Conservation (phyloP, 106 monocot species). For the Dioscorea dumetorum region DNA sequence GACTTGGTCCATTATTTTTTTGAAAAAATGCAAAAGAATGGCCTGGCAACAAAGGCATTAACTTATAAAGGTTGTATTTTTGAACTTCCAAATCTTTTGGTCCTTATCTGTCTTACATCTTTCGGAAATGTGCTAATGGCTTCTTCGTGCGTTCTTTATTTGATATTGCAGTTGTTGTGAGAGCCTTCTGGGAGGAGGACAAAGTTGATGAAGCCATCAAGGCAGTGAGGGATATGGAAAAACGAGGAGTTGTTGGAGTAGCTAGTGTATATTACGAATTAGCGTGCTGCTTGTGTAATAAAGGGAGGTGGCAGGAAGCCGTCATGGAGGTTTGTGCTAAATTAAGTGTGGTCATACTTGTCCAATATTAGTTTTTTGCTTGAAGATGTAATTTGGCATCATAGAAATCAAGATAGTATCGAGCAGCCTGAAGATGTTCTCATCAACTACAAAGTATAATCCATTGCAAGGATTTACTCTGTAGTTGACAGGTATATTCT, state of each 20-base stretch:
- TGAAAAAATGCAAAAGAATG: slow-evolving; percentile 74
- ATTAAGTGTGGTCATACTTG: no score
- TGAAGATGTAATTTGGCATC: no score
- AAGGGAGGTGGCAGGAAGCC: slow-evolving; percentile 86
- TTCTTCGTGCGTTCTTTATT: neutral
- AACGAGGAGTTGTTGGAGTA: slow-evolving; percentile 77
- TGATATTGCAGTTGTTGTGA: slow-evolving; percentile 69
- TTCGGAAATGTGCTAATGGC: neutral
- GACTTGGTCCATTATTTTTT: slow-evolving; percentile 71
- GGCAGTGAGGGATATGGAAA: slow-evolving; percentile 80
- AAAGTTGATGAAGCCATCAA: slow-evolving; percentile 66
- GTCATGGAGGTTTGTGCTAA: slow-evolving; percentile 47
- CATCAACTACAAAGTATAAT: no score
- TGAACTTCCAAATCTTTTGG: neutral
- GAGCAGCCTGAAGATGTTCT: no score
- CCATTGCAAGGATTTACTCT: no score
- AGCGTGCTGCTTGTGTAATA: slow-evolving; percentile 78
- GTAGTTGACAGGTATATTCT: no score
- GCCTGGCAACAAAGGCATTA: slow-evolving; percentile 62
- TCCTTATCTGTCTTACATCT: neutral
- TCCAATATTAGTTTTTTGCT: no score
- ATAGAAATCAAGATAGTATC: no score
- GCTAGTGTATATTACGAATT: slow-evolving; percentile 90
- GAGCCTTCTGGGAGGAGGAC: slow-evolving; percentile 73
- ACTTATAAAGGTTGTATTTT: slow-evolving; percentile 71